These are phyloP conservation scores for Fagus sylvatica DNA, from an alignment of 306 rosid genomes.

Conservation along the genomic window DNA sequence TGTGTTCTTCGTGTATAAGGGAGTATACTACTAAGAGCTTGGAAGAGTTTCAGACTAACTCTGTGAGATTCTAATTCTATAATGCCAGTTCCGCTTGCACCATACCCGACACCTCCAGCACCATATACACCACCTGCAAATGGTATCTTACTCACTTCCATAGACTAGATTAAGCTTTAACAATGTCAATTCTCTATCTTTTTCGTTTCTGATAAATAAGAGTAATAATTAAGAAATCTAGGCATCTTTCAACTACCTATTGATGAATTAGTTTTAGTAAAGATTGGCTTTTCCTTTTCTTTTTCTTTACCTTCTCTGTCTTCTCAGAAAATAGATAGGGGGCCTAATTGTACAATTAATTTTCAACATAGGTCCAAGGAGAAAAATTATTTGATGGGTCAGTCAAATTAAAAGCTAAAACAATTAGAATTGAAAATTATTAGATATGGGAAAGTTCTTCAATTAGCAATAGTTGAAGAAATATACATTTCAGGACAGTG, in stretches of 20 bases:
- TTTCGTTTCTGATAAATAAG: constrained; percentile 13
- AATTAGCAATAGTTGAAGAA: constrained; percentile 1
- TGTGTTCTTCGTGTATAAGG: constrained; percentile 29
- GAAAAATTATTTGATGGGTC: neutral
- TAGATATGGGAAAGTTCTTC: constrained; percentile 2
- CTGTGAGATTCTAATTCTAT: constrained; percentile 38
- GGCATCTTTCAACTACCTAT: constrained; percentile 18
- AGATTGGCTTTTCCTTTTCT: constrained; percentile 17
- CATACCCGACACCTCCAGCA: constrained; percentile 79
- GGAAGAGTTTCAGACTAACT: constrained; percentile 32
- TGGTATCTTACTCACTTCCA: constrained; percentile 49
- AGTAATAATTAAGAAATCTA: constrained; percentile 7
- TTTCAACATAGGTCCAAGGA: neutral
- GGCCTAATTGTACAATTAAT: neutral
- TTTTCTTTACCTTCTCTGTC: neutral
- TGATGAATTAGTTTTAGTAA: constrained; percentile 12
- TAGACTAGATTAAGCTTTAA: constrained; percentile 8
- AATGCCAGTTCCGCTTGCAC: constrained; percentile 99
- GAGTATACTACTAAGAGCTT: constrained; percentile 36
- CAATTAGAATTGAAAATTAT: neutral
- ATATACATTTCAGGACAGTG: neutral
- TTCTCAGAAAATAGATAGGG: neutral
- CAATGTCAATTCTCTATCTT: constrained; percentile 28
- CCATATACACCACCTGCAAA: constrained; percentile 76
- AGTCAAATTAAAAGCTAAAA: neutral